Base-by-base conservation (phyloP, 805 yeast species). In the Hermanozyma aechmeae region DNA sequence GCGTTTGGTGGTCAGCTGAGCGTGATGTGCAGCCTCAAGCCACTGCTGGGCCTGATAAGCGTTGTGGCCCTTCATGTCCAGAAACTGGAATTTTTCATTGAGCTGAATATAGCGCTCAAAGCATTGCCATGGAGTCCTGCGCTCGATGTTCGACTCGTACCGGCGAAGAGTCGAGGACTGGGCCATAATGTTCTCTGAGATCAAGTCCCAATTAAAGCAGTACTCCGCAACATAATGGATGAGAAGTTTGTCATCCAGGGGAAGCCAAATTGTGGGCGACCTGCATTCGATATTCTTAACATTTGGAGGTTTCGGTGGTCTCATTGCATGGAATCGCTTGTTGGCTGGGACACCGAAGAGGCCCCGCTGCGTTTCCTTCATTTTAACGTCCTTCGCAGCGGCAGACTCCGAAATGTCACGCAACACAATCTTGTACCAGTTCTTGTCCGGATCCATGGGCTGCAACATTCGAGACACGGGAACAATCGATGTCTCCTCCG, bases 81-180 rank as follows among this genome's bases (percentile, higher is more conserved):
- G 63, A 35, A 84, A 73, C 39, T 84, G 93, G 45, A 86, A 89
- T 34, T 79, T 77, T 35, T 89, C 96, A 44, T 83, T 85, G 40
- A 92, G 65, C 57, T 89, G 97, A 36, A 87, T 79, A 63, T 89
- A 92, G 40, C 98, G 65, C 54, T 92, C 98, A 59, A 92, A 92
- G 51, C 97, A 89, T 51, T 89, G 97, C 98, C 98, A 92, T 0
- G 98, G 94, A 0, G 97, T 92, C 46, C 98, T 71, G 46, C 96
- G 72, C 53, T 92, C 97, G 33, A 86, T 84, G 46, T 84, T 86
- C 1, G 97, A 81, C 22, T 76, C 71, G 51, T 84, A 86, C 10
- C 79, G 72, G 30, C 50, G 54, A 29, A 61, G 41, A 39, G 74
- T 66, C 0, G 84, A 71, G 3, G 85, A 71, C 28, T 69, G 64